These are phyloP conservation scores for Sphagnurus paluster DNA, from an alignment of 1,284 basidiomycete genomes.

Conservation along the genomic window DNA sequence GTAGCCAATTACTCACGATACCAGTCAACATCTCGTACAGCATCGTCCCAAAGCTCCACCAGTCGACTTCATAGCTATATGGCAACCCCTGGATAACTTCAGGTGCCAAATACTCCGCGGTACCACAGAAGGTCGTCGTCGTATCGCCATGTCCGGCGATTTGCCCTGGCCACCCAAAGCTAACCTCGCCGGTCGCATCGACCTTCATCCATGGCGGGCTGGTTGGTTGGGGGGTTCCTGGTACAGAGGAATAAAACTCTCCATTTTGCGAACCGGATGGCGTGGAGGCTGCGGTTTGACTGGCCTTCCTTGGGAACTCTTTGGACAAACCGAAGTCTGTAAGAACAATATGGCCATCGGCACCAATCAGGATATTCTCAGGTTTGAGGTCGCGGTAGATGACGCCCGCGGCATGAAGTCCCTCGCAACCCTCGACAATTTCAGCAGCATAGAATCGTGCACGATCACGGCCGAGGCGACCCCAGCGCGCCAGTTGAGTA, in stretches of 20 bases:
- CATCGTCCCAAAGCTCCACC: constrained; percentile 99
- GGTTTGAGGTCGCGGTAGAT: constrained; percentile 91
- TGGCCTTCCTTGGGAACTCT: constrained; percentile 67
- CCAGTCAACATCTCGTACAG: constrained; percentile 93
- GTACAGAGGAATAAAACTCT: constrained; percentile 51
- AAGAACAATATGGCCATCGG: constrained; percentile 91
- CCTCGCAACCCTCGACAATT: constrained; percentile 93
- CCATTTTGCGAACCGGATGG: constrained; percentile 49
- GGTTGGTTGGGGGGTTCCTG: constrained; percentile 44
- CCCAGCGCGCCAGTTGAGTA: constrained; percentile 94
- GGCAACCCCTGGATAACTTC: constrained; percentile 91
- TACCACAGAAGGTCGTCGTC: constrained; percentile 87
- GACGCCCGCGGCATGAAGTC: constrained; percentile 83
- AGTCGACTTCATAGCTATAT: constrained; percentile 95
- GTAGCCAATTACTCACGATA: constrained; percentile 67
- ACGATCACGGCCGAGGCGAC: constrained; percentile 86
- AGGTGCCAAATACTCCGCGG: constrained; percentile 92
- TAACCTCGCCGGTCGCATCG: constrained; percentile 48
- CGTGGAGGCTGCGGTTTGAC: constrained; percentile 52
- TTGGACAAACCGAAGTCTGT: constrained; percentile 95
- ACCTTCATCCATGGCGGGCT: constrained; percentile 74
- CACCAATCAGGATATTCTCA: constrained; percentile 93
- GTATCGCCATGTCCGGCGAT: constrained; percentile 53
- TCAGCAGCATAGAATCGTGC: constrained; percentile 96
- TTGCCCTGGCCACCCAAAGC: constrained; percentile 56